Conservation (phyloP, 1,284 basidiomycete species). For the Fomitopsis schrenkii region DNA sequence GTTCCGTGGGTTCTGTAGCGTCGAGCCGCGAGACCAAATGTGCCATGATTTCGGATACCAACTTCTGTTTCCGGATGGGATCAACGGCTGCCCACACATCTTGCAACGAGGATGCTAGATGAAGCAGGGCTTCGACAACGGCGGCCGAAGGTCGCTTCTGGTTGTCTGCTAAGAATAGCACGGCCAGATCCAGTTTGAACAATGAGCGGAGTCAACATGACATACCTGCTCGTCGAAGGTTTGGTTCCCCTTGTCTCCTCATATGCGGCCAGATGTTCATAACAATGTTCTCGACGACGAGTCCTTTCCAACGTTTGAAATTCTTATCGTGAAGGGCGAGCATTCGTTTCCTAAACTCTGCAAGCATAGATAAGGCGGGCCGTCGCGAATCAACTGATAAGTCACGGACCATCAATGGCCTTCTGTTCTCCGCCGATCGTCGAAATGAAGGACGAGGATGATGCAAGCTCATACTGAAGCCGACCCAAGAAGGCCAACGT, state of each 20-base stretch:
- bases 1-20: constrained; percentile 17
- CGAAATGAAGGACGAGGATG: constrained; percentile 38
- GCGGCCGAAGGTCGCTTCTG: constrained; percentile 45
- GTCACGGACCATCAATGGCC: constrained; percentile 32
- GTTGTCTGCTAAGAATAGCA: neutral
- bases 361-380: constrained; percentile 1
- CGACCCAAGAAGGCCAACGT: constrained; percentile 39
- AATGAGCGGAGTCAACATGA: neutral
- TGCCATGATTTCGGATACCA: constrained; percentile 37
- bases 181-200: no score
- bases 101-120: constrained; percentile 50
- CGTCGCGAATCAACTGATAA: constrained; percentile 7
- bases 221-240: neutral
- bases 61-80: constrained; percentile 26
- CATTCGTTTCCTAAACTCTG: constrained; percentile 43
- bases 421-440: constrained; percentile 38
- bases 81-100: constrained; percentile 44
- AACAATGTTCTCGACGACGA: constrained; percentile 31
- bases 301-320: constrained; percentile 46
- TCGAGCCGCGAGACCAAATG: constrained; percentile 35
- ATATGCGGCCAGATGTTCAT: neutral
- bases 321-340: constrained; percentile 37
- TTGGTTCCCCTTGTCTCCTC: neutral
- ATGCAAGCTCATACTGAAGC: constrained; percentile 29
- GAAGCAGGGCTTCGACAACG: constrained; percentile 50